A percentile compares a stretch with the other conserved stretches of the same genome.
Conservation (phyloP, 305 asterid species). For the Coffea humblotiana region DNA sequence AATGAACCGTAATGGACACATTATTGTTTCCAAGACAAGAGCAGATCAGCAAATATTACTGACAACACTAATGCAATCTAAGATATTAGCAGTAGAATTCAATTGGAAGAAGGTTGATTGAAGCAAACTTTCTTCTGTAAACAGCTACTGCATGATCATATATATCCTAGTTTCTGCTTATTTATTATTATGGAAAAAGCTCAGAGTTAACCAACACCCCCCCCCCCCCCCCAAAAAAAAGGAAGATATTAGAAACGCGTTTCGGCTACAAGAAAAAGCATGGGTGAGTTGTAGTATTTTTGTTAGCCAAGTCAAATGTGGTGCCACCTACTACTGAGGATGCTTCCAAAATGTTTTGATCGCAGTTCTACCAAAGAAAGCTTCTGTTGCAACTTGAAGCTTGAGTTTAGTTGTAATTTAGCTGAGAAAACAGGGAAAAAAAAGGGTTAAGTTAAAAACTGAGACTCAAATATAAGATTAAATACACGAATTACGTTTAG, state of each 20-base stretch:
- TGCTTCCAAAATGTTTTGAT: neutral
- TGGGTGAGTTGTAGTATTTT: constrained; percentile 4
- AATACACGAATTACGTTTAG: too few species aligned
- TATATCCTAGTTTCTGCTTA: neutral
- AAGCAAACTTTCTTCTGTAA: neutral
- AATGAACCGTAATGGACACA: constrained; percentile 63
- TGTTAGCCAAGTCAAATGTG: constrained; percentile 16
- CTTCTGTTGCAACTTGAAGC: neutral
- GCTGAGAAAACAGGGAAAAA: too few species aligned
- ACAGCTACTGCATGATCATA: neutral
- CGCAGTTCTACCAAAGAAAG: neutral
- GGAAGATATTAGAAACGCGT: constrained; percentile 6
- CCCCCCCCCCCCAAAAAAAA: too few species aligned
- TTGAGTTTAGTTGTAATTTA: too few species aligned
- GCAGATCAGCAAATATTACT: neutral
- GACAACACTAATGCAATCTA: neutral
- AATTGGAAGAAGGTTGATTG: neutral
- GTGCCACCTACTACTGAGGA: constrained; percentile 12
- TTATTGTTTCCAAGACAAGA: neutral
- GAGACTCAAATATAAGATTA: too few species aligned
- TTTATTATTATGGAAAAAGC: neutral
- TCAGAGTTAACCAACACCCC: neutral
- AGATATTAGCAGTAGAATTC: neutral
- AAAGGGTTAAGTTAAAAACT: too few species aligned
- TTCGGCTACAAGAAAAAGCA: neutral